phyloP scores from a whole-genome alignment of 164 flowering plant genomes.

The Brasenia schreberi region DNA sequence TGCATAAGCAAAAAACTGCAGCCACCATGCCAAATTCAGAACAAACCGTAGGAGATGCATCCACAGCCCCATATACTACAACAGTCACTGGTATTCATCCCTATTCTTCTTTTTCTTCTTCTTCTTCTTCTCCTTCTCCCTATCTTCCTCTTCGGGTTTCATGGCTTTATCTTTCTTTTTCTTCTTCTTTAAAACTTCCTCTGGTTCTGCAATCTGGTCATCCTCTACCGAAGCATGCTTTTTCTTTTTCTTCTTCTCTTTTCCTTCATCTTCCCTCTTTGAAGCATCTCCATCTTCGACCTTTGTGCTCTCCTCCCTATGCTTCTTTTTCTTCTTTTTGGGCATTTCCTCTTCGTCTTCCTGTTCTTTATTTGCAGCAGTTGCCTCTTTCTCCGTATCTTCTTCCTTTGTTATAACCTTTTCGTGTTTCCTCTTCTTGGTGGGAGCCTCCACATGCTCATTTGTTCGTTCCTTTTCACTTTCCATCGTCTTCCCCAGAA shows the following conservation, averaged over 20 bases:
- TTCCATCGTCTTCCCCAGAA: slow-evolving; percentile 22
- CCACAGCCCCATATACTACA: neutral
- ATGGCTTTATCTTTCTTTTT: slow-evolving; percentile 7
- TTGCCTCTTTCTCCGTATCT: neutral
- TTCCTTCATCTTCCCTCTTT: slow-evolving; percentile 3
- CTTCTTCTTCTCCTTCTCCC: slow-evolving; percentile 36
- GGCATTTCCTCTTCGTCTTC: slow-evolving; percentile 13
- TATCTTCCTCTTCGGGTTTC: slow-evolving; percentile 24
- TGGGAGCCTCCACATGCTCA: slow-evolving; percentile 3
- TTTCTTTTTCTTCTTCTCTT: slow-evolving; percentile 42
- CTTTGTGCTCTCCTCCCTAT: slow-evolving; percentile 8
- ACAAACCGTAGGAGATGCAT: neutral
- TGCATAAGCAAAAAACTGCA: neutral
- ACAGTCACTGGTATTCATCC: neutral
- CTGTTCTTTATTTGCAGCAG: neutral
- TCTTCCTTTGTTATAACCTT: slow-evolving; percentile 21
- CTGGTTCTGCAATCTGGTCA: slow-evolving; percentile 6
- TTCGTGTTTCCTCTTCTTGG: slow-evolving; percentile 21
- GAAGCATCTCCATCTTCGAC: slow-evolving; percentile 10
- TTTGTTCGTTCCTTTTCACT: slow-evolving; percentile 1
- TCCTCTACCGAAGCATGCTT: slow-evolving; percentile 27
- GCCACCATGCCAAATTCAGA: neutral
- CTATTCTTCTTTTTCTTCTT: slow-evolving; percentile 12
- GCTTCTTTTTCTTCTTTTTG: slow-evolving; percentile 41
- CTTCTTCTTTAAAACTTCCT: slow-evolving; percentile 20